phyloP scores from a whole-genome alignment of 495 filamentous ascomycete species.

The Aspergillus coremiiformis region DNA sequence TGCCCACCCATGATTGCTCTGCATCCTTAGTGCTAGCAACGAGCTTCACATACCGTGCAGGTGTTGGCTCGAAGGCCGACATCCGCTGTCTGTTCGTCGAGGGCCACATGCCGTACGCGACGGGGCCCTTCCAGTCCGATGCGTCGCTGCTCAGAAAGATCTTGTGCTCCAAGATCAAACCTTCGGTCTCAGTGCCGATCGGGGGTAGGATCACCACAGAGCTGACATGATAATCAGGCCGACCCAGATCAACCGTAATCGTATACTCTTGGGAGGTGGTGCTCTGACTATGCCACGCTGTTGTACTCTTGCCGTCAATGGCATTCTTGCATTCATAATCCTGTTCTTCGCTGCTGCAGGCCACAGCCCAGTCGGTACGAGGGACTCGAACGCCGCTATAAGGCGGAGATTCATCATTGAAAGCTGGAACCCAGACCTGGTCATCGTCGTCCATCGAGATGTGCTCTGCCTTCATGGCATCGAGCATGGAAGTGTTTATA shows the following conservation, averaged over 20 bases:
- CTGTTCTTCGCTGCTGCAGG: neutral
- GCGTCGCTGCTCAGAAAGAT: conserved; percentile 35
- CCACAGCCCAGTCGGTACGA: neutral
- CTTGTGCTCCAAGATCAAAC: conserved; percentile 37
- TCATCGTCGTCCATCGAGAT: too few relatives aligned
- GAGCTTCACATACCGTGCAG: conserved; percentile 36
- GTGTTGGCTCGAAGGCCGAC: conserved; percentile 29
- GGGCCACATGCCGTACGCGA: conserved; percentile 41
- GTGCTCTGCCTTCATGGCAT: too few relatives aligned
- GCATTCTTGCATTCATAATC: neutral
- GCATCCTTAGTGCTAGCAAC: conserved; percentile 22
- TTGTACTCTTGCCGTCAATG: neutral
- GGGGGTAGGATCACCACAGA: too few relatives aligned
- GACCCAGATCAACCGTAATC: neutral
- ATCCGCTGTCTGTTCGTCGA: conserved; percentile 33
- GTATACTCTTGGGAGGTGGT: too few relatives aligned
- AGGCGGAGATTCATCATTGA: too few relatives aligned
- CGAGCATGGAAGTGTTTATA: too few relatives aligned
- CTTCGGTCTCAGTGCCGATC: too few relatives aligned
- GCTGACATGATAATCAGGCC: too few relatives aligned
- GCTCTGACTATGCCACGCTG: too few relatives aligned
- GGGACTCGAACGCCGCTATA: too few relatives aligned
- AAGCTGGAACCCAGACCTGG: too few relatives aligned
- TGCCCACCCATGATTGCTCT: conserved; percentile 23
- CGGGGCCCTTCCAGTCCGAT: conserved; percentile 24